These are phyloP conservation scores for Bothriochloa decipiens DNA, from an alignment of 176 grass and related monocot genomes.

Conservation along the genomic window DNA sequence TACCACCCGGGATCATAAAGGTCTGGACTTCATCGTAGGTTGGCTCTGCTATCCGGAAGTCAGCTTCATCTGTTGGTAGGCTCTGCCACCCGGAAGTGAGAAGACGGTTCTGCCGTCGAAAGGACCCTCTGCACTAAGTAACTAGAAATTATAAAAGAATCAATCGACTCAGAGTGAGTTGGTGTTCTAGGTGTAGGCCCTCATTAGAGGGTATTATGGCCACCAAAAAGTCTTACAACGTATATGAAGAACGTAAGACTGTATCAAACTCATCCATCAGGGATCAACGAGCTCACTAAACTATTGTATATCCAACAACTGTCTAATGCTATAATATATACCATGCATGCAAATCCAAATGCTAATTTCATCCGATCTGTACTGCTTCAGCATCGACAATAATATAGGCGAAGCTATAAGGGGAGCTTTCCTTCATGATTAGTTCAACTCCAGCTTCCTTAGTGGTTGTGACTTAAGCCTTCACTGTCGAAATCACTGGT, in stretches of 20 bases:
- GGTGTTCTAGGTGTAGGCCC: too few relatives aligned
- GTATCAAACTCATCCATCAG: constrained; percentile 35
- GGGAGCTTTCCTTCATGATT: constrained; percentile 50
- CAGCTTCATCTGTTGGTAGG: too few relatives aligned
- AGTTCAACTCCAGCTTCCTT: constrained; percentile 50
- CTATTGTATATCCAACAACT: constrained; percentile 41
- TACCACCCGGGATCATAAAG: too few relatives aligned
- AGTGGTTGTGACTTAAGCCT: constrained; percentile 71
- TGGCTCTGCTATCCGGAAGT: too few relatives aligned
- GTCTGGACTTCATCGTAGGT: too few relatives aligned
- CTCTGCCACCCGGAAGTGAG: too few relatives aligned
- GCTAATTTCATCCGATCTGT: constrained; percentile 66
- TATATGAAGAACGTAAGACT: constrained; percentile 11
- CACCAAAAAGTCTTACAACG: too few relatives aligned
- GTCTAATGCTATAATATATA: constrained; percentile 42
- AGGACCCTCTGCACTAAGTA: too few relatives aligned
- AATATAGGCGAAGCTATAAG: constrained; percentile 32
- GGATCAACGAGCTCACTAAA: constrained; percentile 45
- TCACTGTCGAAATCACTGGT: constrained; percentile 57
- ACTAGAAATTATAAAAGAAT: too few relatives aligned
- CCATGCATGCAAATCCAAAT: constrained; percentile 53
- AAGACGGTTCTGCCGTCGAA: too few relatives aligned
- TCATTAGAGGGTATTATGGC: too few relatives aligned
- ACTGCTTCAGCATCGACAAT: constrained; percentile 38
- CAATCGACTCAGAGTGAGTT: too few relatives aligned